Evolutionary conservation across 108 stramenopile species (phyloP), one percentile per base, ranked within the genome.

Genomic region (Cyclotella sp.): DNA sequence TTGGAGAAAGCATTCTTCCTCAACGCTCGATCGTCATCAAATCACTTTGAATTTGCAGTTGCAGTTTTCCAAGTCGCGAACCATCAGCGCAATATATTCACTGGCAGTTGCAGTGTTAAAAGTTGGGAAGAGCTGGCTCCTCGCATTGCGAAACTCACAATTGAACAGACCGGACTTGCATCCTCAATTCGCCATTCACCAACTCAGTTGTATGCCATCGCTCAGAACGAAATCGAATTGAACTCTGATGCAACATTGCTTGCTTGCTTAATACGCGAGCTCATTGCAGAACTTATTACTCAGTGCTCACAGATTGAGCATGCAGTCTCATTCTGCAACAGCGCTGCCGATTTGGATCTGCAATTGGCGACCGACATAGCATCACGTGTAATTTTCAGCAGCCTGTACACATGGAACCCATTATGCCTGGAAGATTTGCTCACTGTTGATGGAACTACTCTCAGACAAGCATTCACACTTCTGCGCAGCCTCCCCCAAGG

Each of bases 371-470:
- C 46, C 24, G 49, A 73, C 11, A 61, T 73, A 28, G 72, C 43
- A 6, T 52, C 46, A 39, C 21, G 39, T 5, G 51, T 73, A 26
- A 13, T 73, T 19, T 18, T 63, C 26, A 16, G 40, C 44, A 73
- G 72, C 21, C 47, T 73, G 22, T 49, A 14, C 29, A 62, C 39
- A 19, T 73, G 72, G 72, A 24, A 27, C 49, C 72, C 72, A 19
- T 62, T 46, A 27, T 28, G 9, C 19, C 26, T 73, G 14, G 60
- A 39, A 26, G 60, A 62, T 16, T 39, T 73, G 47, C 72, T 73
- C 12, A 21, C 29, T 14, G n/a, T 43, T 7, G 47, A 62, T 18
- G 30, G 40, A 21, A 0, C 26, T 39, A 62, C 47, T 13, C 60
- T 73, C 27, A 5, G 5, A 18, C 16, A 0, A 12, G 60, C 47